Base-by-base conservation (phyloP, 371 early-diverging fungal species). In the Mucor velutinosus region DNA sequence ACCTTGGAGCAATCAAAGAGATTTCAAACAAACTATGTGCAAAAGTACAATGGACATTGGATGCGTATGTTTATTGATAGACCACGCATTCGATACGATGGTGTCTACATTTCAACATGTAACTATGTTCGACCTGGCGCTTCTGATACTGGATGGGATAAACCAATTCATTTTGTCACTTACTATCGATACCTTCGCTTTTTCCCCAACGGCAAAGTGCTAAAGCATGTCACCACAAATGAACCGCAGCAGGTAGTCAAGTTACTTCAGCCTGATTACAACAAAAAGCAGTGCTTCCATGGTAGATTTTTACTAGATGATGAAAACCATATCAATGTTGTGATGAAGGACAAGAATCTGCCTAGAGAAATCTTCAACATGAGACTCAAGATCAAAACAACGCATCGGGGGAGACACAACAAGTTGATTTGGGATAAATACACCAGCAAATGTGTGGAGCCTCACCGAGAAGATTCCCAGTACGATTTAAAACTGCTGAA, bases 171-270 rank as follows among this genome's bases (percentile, higher is more conserved):
- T 67, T 57, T 90, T 33, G 88, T 93, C 11, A 89, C 89, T 1
- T 93, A 93, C 69, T 91, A 84, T 69, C 80, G 89, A 15, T 91
- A 90, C 67, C 47, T 93, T 15, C 83, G 92, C 0, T 88, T 93
- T 61, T 88, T 87, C 65, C 80, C 81, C 8, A 78, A 89, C 66
- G 86, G 88, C 17, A 74, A 75, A 1, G 73, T 85, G 21, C 25
- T 85, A 6, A 77, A 79, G 53, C 77, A 80, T 62, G 59, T 85
- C 21, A 86, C 88, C 0, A 86, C 87, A 5, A 75, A 82, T 29
- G 89, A 88, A 60, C 91, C 93, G 0, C 57, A 43, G 1, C 67
- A 71, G 10, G 81, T 84, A 1, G 86, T 86, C 0, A 63, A 70
- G 32, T 30, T 32, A 3, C 71, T 88, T 8, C 58, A 68, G 15